Evolutionary conservation across 257 asterid species (phyloP).

Genomic region (Fraxinus quadrangulata): DNA sequence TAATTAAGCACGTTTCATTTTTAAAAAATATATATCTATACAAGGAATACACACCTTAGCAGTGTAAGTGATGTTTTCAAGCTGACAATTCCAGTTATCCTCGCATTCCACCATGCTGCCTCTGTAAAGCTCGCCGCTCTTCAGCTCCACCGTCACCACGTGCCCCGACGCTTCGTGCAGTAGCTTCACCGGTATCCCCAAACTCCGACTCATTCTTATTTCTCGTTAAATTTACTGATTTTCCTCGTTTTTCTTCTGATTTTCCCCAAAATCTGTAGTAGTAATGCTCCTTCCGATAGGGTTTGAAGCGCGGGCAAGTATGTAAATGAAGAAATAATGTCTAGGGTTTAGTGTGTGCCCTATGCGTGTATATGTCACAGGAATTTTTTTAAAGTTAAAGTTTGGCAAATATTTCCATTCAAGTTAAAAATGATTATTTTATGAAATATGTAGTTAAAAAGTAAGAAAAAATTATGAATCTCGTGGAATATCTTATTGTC

Average conservation of each 20-base stretch:
- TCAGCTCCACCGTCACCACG: slow-evolving; percentile 84
- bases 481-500: too few species aligned
- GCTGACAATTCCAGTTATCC: slow-evolving; percentile 64
- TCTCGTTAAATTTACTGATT: background rate
- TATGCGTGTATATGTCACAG: background rate
- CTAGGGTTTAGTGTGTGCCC: background rate
- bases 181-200: slow-evolving; percentile 95
- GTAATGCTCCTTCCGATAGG: background rate
- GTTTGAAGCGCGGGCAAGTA: background rate
- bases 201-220: slow-evolving; percentile 73
- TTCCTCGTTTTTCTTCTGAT: background rate
- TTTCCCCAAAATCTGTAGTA: background rate
- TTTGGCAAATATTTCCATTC: too few species aligned
- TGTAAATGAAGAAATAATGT: background rate
- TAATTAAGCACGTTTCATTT: background rate
- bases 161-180: slow-evolving; percentile 97
- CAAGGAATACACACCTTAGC: slow-evolving; percentile 38
- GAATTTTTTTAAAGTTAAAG: too few species aligned
- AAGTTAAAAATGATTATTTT: too few species aligned
- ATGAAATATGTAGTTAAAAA: too few species aligned
- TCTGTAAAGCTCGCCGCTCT: slow-evolving; percentile 90
- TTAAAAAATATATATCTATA: too few species aligned
- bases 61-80: slow-evolving; percentile 52
- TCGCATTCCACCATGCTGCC: slow-evolving; percentile 86
- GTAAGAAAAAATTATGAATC: too few species aligned